Evolutionary conservation across 306 rosid genomes (phyloP), one percentile per base, ranked within the genome.

Genomic region (Ammopiptanthus mongolicus): DNA sequence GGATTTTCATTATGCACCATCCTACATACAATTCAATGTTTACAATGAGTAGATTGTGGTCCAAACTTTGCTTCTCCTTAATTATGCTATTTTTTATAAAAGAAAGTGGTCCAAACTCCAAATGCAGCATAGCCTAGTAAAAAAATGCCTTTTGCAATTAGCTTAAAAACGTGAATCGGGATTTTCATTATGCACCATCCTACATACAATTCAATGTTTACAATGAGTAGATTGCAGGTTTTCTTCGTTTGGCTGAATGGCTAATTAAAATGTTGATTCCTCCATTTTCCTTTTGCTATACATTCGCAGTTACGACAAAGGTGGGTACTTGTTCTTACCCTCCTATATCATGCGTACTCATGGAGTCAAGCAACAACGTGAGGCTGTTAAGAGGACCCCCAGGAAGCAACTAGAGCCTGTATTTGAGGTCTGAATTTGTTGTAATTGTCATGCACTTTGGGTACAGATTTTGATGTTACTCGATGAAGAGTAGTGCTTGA

Each of bases 301-400:
- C 82, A 75, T 74, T 75, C 61, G 48, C 87, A 95, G 99, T 64
- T 95, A 88, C 88, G 99, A 95, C 72, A 90, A 78, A 86, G 99
- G 99, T 52, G 99, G 96, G 44, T 85, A 95, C 91, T 84, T 95
- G 56, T 90, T 83, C 82, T 81, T 95, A 57, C 99, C 97, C 65
- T 95, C 96, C 53, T 84, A 87, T 71, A 80, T 90, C 81, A 95
- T 95, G 97, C 99, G 99, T 66, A 90, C 86, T 73, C 99, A 87
- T 81, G 99, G 99, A 83, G 88, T 86, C 71, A 88, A 77, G 82
- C 93, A 87, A 83, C 99, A 95, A 74, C 97, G 99, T 58, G 96
- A 87, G 76, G 97, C 97, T 58, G 73, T 95, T 78, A 95, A 88
- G 86, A 88, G 78, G 76, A 80, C 86, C 50, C 92, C 96, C 36